Percentiles rank a stretch among this genome's conserved stretches.
These are phyloP conservation scores for Grosmannia clavigera DNA, from an alignment of 2,329 filamentous ascomycete species.

Conservation along the genomic window DNA sequence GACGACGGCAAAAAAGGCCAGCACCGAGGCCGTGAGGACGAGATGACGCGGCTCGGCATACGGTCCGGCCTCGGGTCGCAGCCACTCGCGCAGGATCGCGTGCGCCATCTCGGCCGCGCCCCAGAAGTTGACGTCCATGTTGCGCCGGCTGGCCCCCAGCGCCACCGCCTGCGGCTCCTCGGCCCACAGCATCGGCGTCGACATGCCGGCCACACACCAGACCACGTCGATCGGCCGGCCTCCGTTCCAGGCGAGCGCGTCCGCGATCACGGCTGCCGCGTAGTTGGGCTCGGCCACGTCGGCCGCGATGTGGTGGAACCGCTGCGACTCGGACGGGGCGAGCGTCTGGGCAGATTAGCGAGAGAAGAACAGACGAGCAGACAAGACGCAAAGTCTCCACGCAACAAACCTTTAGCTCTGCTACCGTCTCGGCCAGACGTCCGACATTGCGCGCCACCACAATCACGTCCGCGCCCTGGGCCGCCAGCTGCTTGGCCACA, in stretches of 20 bases:
- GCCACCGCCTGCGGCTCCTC: conserved; percentile 50
- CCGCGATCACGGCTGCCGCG: conserved; percentile 54
- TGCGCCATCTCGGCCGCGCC: conserved; percentile 78
- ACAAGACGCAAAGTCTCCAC: background rate
- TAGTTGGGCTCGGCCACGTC: conserved; percentile 65
- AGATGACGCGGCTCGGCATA: conserved; percentile 55
- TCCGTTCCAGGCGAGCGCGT: conserved; percentile 70
- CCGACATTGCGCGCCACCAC: conserved; percentile 66
- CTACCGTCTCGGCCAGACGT: conserved; percentile 62
- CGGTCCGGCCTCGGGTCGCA: conserved; percentile 35
- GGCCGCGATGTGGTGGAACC: conserved; percentile 72
- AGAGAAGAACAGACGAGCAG: background rate
- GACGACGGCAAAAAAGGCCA: conserved; percentile 62
- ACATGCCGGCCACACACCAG: conserved; percentile 76
- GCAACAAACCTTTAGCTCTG: conserved; percentile 44
- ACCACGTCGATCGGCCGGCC: conserved; percentile 66
- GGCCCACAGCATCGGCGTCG: conserved; percentile 63
- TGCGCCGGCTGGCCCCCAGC: conserved; percentile 51
- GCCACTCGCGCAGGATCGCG: conserved; percentile 64
- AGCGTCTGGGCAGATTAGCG: conserved; percentile 32
- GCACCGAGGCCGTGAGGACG: conserved; percentile 71
- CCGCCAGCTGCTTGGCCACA: conserved; percentile 59
- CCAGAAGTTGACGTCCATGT: conserved; percentile 93
- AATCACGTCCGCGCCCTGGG: conserved; percentile 76
- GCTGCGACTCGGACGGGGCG: conserved; percentile 58